Evolutionary conservation across 73 alveolate species (phyloP).

Genomic region (Paramecium octaurelia): DNA sequence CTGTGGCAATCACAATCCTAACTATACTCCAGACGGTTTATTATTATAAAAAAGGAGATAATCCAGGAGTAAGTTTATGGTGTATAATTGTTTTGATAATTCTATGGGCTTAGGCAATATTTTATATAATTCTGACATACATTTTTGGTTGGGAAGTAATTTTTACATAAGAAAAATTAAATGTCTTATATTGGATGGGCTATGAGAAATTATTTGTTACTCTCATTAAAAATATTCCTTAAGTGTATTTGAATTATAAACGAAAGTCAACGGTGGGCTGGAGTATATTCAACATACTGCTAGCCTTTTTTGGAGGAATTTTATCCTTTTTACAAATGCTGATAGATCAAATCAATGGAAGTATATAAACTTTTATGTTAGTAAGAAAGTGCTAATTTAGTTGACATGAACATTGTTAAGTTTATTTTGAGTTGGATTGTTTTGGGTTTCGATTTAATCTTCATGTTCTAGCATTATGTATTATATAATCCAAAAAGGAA

Average conservation of each 20-base stretch:
- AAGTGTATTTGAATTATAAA: conserved; percentile 78
- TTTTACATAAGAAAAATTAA: neutral
- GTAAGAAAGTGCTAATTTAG: neutral
- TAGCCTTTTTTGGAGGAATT: conserved; percentile 92
- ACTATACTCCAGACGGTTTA: conserved; percentile 60
- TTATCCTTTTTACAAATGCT: conserved; percentile 61
- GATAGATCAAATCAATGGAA: neutral
- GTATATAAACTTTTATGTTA: neutral
- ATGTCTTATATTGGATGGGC: conserved; percentile 65
- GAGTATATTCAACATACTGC: conserved; percentile 85
- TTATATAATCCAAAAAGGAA: neutral
- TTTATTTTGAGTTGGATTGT: neutral
- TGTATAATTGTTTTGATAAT: neutral
- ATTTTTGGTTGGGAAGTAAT: neutral
- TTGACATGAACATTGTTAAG: neutral
- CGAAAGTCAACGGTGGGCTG: conserved; percentile 92
- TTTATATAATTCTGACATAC: neutral
- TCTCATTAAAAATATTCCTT: conserved; percentile 83
- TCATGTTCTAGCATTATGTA: neutral
- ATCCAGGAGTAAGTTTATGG: neutral
- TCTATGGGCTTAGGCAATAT: neutral
- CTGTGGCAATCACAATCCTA: conserved; percentile 71
- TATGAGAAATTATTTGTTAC: conserved; percentile 87
- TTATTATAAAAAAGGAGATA: conserved; percentile 58
- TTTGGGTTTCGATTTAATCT: neutral